A percentile compares a stretch with the other conserved stretches of the same genome.
phyloP scores from a whole-genome alignment of 192 early-diverging fungal species.

The Coemansia sp. region DNA sequence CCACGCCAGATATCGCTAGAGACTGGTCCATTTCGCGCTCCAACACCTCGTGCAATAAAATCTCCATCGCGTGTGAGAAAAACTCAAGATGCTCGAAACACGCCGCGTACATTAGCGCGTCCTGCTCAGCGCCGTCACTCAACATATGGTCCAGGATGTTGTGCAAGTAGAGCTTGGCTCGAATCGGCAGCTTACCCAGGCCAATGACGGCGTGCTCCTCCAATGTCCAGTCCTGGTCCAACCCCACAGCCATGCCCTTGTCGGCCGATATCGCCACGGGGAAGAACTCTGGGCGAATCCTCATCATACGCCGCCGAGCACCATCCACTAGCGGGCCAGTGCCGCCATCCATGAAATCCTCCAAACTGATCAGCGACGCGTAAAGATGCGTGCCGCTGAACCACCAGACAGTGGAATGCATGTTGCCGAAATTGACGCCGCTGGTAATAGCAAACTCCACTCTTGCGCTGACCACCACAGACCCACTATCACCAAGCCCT shows the following conservation, averaged over 20 bases:
- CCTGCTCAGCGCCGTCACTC: constrained; percentile 26
- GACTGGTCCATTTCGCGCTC: constrained; percentile 74
- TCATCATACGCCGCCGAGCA: constrained; percentile 8
- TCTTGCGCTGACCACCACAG: constrained; percentile 16
- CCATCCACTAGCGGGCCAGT: constrained; percentile 10
- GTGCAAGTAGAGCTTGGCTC: constrained; percentile 52
- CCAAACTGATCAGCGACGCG: constrained; percentile 48
- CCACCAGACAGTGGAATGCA: constrained; percentile 59
- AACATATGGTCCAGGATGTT: constrained; percentile 48
- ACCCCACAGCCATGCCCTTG: constrained; percentile 45
- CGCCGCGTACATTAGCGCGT: constrained; percentile 55
- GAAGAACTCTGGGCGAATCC: constrained; percentile 41
- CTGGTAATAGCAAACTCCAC: constrained; percentile 38
- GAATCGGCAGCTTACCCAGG: constrained; percentile 32
- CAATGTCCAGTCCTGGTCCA: constrained; percentile 55
- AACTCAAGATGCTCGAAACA: constrained; percentile 79
- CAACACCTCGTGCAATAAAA: constrained; percentile 85
- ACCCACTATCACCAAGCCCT: neutral
- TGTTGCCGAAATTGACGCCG: constrained; percentile 56
- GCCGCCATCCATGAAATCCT: constrained; percentile 54
- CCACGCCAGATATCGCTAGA: neutral
- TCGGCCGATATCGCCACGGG: constrained; percentile 49
- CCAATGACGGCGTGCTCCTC: constrained; percentile 36
- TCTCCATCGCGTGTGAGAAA: constrained; percentile 92
- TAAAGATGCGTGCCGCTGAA: constrained; percentile 37